Base-by-base conservation (phyloP, 768 basidiomycete genomes). In the Fomitopsis serialis region DNA sequence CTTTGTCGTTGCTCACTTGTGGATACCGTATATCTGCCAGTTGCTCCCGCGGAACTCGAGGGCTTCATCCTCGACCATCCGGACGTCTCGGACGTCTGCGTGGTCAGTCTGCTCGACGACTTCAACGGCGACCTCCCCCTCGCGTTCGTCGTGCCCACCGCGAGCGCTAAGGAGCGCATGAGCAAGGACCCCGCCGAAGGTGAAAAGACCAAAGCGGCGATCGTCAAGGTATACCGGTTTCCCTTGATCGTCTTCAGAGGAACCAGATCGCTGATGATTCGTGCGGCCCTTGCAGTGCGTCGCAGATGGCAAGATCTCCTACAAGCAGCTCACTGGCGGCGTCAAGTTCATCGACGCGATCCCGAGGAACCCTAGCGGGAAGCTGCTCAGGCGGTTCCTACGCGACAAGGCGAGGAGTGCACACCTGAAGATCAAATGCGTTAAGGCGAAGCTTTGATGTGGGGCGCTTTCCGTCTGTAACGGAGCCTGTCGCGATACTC, bases 71-170 rank as follows among this genome's bases (percentile, higher is more conserved):
- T 72, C 34, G 57, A 45, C 10, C 71, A 70, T 48, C 63, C 66
- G 4, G 79, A 81, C 53, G 82, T 89, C 34, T 57, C 56, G 7
- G 62, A 63, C 53, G 61, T 45, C 12, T 48, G 55, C 15, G 62
- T 61, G 8, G 80, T 89, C 11, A 78, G 84, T 3, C 61, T 88
- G 19, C 74, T 74, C 1, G 84, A 89, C 61, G 85, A 87, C 15
- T 88, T 83, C 62, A 83, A 77, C 48, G 87, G 88, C 13, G 87
- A 91, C 62, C 58, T 85, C 9, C 87, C 89, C 0, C 60, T 87
- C 48, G 87, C 87, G 9, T 89, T 78, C 61, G 70, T 89, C 19
- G 85, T 83, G 5, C 73, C 81, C 19, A 67, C 67, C 44, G 57
- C 67, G 61, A 63, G n/a, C 17, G 68, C 72, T 40, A 58, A 61